These are phyloP conservation scores for Petasospora rhodanensis DNA, from an alignment of 1,139 yeast genomes.

Conservation along the genomic window DNA sequence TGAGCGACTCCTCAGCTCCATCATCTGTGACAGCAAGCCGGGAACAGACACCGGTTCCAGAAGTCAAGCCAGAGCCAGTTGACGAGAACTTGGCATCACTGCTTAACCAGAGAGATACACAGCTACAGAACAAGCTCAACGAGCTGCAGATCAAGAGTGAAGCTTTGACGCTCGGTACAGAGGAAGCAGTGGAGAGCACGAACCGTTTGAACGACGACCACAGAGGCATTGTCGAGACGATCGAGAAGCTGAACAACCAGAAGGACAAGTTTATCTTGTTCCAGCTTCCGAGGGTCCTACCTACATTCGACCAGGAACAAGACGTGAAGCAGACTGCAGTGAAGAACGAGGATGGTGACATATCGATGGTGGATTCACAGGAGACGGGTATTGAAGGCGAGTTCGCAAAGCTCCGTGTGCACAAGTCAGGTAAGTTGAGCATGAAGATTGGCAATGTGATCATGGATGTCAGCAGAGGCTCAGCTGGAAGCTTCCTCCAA, in stretches of 20 bases:
- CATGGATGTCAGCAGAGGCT: conserved; percentile 73
- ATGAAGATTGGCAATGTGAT: conserved; percentile 67
- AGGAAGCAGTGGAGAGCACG: conserved; percentile 30
- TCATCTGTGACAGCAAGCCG: conserved; percentile 4
- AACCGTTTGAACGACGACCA: conserved; percentile 35
- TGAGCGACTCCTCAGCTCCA: conserved; percentile 1
- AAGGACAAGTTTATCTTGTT: conserved; percentile 48
- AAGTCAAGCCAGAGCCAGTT: conserved; percentile 33
- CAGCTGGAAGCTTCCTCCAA: conserved; percentile 67
- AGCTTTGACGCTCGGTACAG: conserved; percentile 20
- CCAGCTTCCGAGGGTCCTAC: conserved; percentile 70
- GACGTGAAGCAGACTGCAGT: conserved; percentile 16
- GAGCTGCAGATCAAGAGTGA: conserved; percentile 25
- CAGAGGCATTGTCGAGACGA: conserved; percentile 29
- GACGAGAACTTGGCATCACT: conserved; percentile 25
- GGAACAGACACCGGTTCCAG: conserved; percentile 18
- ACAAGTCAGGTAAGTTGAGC: conserved; percentile 75
- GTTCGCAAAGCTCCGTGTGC: conserved; percentile 70
- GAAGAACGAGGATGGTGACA: conserved; percentile 14
- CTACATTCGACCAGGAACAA: conserved; percentile 37
- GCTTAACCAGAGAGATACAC: conserved; percentile 27
- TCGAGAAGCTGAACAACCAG: conserved; percentile 30
- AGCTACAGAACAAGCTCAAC: conserved; percentile 27
- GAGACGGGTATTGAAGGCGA: conserved; percentile 41
- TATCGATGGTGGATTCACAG: conserved; percentile 14